A percentile compares a stretch with the other conserved stretches of the same genome.
Conservation (phyloP, 108 stramenopile species). For the Fistulifera pelliculosa region DNA sequence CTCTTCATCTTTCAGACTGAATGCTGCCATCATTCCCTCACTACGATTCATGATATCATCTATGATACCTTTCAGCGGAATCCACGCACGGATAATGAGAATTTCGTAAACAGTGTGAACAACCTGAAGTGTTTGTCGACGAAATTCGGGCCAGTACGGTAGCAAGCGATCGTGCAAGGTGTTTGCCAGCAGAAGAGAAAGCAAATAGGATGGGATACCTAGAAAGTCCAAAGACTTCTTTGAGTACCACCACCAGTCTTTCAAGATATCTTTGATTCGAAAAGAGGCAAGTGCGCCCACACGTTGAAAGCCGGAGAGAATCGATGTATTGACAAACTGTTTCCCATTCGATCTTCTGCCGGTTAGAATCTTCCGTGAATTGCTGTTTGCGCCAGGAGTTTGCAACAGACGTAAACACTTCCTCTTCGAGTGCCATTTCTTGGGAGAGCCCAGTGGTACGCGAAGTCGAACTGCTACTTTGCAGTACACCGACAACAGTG, state of each 20-base stretch:
- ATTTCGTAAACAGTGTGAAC: constrained; percentile 28
- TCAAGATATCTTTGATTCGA: constrained; percentile 19
- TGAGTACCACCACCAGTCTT: constrained; percentile 15
- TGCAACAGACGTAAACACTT: not conserved
- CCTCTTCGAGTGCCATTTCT: not conserved
- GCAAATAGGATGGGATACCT: constrained; percentile 55
- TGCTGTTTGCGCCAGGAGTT: not conserved
- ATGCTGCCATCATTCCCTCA: constrained; percentile 43
- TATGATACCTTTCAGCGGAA: constrained; percentile 55
- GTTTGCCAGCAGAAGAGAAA: constrained; percentile 34
- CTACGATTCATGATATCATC: constrained; percentile 41
- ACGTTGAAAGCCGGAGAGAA: constrained; percentile 20
- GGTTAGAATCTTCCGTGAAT: not conserved
- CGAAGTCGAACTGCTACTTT: too few relatives aligned
- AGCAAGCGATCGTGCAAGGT: constrained; percentile 34
- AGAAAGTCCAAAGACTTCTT: constrained; percentile 41
- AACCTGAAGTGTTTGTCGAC: constrained; percentile 6
- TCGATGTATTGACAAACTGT: constrained; percentile 19
- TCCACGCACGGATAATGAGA: constrained; percentile 55
- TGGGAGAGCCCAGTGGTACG: too few relatives aligned
- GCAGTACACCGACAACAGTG: too few relatives aligned
- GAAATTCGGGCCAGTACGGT: constrained; percentile 46
- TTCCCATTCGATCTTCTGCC: constrained; percentile 12
- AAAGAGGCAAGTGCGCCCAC: constrained; percentile 31
- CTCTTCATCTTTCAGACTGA: constrained; percentile 52